phyloP scores from a whole-genome alignment of 164 flowering plant species.

The Vitis rupestris region DNA sequence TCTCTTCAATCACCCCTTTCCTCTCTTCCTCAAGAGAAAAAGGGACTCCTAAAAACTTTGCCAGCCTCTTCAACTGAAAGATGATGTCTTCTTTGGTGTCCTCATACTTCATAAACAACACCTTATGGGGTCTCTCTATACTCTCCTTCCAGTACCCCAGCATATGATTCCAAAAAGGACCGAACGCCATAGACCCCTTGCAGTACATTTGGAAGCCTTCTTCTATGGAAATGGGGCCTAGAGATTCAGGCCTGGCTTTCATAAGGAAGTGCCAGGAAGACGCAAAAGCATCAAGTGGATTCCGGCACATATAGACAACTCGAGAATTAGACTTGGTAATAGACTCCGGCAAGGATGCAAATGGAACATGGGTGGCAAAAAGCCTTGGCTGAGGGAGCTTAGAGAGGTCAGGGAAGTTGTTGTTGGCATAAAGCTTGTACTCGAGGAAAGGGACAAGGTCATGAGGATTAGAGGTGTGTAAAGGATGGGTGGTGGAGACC shows the following conservation, averaged over 20 bases:
- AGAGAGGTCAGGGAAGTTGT: conserved; percentile 30
- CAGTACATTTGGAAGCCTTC: conserved; percentile 45
- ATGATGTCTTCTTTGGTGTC: conserved; percentile 31
- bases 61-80: conserved; percentile 26
- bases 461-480: conserved; percentile 44
- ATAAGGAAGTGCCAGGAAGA: conserved; percentile 41
- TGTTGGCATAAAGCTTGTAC: conserved; percentile 35
- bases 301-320: conserved; percentile 43
- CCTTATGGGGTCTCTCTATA: conserved; percentile 27
- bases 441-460: conserved; percentile 56
- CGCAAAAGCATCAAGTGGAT: conserved; percentile 47
- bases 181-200: conserved; percentile 31
- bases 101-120: conserved; percentile 48
- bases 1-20: conserved; percentile 29
- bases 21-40: conserved; percentile 27
- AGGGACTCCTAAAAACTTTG: conserved; percentile 25
- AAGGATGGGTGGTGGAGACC: conserved; percentile 22
- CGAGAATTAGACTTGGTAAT: conserved; percentile 13
- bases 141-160: conserved; percentile 49
- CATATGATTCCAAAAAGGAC: conserved; percentile 54
- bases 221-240: conserved; percentile 21
- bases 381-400: conserved; percentile 22
- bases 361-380: conserved; percentile 47
- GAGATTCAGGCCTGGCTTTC: conserved; percentile 12
- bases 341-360: conserved; percentile 23